These are phyloP conservation scores for Solanum hybrid DNA, from an alignment of 305 asterid genomes.

Conservation along the genomic window DNA sequence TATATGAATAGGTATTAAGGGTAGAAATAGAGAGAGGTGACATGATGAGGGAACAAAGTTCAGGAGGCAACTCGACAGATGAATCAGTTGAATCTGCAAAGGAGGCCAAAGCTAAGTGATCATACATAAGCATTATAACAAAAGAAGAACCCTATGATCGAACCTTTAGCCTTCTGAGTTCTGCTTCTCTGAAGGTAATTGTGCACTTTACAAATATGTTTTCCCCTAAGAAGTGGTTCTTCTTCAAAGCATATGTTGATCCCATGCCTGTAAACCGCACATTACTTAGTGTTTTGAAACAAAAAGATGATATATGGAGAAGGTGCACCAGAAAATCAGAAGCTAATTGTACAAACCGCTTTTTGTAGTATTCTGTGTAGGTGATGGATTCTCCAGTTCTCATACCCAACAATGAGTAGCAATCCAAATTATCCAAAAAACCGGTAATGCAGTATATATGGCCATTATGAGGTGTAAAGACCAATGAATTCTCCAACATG, in stretches of 20 bases:
- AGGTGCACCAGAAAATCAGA: neutral
- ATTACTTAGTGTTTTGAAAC: neutral
- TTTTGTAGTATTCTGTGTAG: constrained; percentile 37
- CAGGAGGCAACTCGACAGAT: constrained; percentile 71
- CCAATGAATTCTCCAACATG: constrained; percentile 53
- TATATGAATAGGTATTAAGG: constrained; percentile 50
- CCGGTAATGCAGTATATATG: constrained; percentile 45
- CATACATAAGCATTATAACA: neutral
- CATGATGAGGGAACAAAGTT: constrained; percentile 63
- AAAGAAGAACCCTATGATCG: neutral
- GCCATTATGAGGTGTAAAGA: constrained; percentile 66
- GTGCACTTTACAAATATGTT: constrained; percentile 32
- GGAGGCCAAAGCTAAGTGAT: neutral
- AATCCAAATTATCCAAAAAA: constrained; percentile 30
- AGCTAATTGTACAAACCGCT: constrained; percentile 28
- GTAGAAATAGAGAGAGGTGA: constrained; percentile 52
- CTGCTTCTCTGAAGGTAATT: constrained; percentile 53
- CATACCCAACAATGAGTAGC: constrained; percentile 33
- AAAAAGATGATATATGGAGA: neutral
- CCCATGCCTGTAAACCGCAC: constrained; percentile 45
- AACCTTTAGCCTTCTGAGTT: constrained; percentile 44
- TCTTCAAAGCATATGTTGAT: constrained; percentile 34
- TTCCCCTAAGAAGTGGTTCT: constrained; percentile 46
- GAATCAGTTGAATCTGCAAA: constrained; percentile 34
- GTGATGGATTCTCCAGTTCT: constrained; percentile 33